Conservation (phyloP, 1,139 yeast species). For the Suhomyces atakaporum region DNA sequence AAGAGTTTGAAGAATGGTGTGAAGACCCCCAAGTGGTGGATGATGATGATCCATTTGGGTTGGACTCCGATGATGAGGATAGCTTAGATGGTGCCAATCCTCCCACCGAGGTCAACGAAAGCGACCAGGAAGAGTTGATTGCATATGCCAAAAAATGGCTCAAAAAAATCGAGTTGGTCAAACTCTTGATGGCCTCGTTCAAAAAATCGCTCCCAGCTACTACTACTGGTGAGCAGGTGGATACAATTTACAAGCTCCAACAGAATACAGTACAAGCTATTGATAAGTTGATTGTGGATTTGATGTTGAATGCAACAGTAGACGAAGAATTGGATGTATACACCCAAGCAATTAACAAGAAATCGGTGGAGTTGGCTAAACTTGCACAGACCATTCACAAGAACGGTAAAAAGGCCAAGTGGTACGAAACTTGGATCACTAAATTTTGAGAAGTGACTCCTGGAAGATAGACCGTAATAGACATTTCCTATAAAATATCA, state of each 20-base stretch:
- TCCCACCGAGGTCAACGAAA: slow-evolving; percentile 26
- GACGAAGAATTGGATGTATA: slow-evolving; percentile 31
- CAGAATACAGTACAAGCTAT: slow-evolving; percentile 34
- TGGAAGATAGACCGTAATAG: too few species aligned
- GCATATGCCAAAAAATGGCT: slow-evolving; percentile 51
- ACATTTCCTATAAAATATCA: too few species aligned
- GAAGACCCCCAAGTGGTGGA: slow-evolving; percentile 54
- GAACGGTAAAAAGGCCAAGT: slow-evolving; percentile 46
- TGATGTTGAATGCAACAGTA: slow-evolving; percentile 46
- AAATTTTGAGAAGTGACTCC: slow-evolving; percentile 28
- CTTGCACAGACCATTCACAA: slow-evolving; percentile 41
- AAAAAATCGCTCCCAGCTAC: slow-evolving; percentile 53
- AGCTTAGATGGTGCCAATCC: slow-evolving; percentile 20
- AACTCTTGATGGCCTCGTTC: slow-evolving; percentile 54
- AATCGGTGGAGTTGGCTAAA: slow-evolving; percentile 33
- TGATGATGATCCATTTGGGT: slow-evolving; percentile 48
- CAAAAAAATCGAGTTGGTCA: slow-evolving; percentile 55
- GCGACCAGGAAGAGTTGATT: slow-evolving; percentile 29
- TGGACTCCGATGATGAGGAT: slow-evolving; percentile 31
- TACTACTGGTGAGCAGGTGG: slow-evolving; percentile 36
- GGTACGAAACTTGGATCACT: slow-evolving; percentile 53
- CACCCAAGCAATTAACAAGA: slow-evolving; percentile 27
- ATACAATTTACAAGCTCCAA: slow-evolving; percentile 36
- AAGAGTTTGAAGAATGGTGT: slow-evolving; percentile 67
- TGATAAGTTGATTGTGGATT: slow-evolving; percentile 50